Evolutionary conservation across 2,329 filamentous ascomycete genomes (phyloP).

Genomic region (Colletotrichum lini): DNA sequence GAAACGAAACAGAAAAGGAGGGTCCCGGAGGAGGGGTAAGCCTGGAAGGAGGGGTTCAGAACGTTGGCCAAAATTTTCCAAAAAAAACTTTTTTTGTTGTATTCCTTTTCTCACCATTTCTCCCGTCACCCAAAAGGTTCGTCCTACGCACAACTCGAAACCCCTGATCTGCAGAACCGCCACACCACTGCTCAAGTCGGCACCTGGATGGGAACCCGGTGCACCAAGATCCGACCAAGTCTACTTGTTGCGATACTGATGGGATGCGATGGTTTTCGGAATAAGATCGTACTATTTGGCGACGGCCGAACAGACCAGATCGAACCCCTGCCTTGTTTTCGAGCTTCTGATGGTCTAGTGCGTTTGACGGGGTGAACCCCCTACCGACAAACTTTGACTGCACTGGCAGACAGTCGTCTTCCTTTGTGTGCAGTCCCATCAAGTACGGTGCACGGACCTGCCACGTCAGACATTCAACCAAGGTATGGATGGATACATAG

Average conservation of each 20-base stretch:
- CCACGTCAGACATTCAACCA: no score
- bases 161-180: constrained; percentile 15
- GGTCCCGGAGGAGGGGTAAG: constrained; percentile 1
- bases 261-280: neutral
- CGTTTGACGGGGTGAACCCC: constrained; percentile 18
- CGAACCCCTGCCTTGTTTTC: neutral
- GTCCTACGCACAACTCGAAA: constrained; percentile 25
- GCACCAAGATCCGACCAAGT: neutral
- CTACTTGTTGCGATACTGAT: neutral
- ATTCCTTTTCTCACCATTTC: constrained; percentile 13
- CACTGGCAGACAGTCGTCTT: neutral
- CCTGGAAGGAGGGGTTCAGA: neutral
- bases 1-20: constrained; percentile 36
- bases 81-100: no score
- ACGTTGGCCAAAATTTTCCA: neutral
- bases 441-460: no score
- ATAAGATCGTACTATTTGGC: neutral
- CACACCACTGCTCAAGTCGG: neutral
- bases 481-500: neutral
- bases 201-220: neutral
- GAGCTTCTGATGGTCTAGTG: neutral
- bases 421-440: neutral
- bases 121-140: constrained; percentile 1
- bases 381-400: constrained; percentile 2
- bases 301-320: neutral